Conservation (phyloP, 352 stramenopile species). For the Phytophthora colocasiae region DNA sequence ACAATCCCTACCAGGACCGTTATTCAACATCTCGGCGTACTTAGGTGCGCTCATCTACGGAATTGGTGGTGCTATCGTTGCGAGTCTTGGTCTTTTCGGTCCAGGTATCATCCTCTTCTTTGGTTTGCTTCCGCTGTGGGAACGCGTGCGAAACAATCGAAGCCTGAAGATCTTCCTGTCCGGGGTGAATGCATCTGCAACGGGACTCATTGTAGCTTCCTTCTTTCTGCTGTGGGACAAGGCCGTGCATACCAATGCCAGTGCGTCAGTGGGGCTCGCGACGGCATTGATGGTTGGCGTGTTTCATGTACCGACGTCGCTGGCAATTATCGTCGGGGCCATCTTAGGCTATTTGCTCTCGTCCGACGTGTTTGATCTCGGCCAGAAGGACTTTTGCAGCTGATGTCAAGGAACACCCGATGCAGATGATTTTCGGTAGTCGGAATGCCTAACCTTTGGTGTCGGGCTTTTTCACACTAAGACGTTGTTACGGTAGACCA, state of each 20-base stretch:
- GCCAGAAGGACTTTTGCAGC: slow-evolving; percentile 61
- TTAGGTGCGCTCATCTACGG: slow-evolving; percentile 90
- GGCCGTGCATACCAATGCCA: slow-evolving; percentile 78
- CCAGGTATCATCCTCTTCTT: slow-evolving; percentile 93
- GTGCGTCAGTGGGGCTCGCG: slow-evolving; percentile 87
- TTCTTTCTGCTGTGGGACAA: slow-evolving; percentile 92
- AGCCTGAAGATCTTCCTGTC: slow-evolving; percentile 90
- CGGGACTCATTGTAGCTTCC: slow-evolving; percentile 90
- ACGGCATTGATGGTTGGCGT: slow-evolving; percentile 82
- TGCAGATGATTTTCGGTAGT: neutral
- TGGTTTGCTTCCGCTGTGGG: slow-evolving; percentile 93
- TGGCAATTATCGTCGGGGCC: slow-evolving; percentile 66
- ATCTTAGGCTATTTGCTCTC: slow-evolving; percentile 62
- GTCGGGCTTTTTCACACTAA: no score
- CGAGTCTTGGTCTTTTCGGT: slow-evolving; percentile 91
- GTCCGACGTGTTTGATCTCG: slow-evolving; percentile 54
- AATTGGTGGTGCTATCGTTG: slow-evolving; percentile 88
- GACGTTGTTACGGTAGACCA: neutral
- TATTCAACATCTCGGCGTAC: slow-evolving; percentile 97
- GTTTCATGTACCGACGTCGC: slow-evolving; percentile 73
- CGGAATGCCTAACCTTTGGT: no score
- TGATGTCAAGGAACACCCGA: slow-evolving; percentile 9
- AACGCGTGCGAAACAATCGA: slow-evolving; percentile 82
- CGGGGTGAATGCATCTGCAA: slow-evolving; percentile 91
- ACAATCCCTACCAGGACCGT: slow-evolving; percentile 92